Percentiles rank a stretch among this genome's conserved stretches.
Conservation (phyloP, 179 eudicot species). For the Carnegiea gigantea region DNA sequence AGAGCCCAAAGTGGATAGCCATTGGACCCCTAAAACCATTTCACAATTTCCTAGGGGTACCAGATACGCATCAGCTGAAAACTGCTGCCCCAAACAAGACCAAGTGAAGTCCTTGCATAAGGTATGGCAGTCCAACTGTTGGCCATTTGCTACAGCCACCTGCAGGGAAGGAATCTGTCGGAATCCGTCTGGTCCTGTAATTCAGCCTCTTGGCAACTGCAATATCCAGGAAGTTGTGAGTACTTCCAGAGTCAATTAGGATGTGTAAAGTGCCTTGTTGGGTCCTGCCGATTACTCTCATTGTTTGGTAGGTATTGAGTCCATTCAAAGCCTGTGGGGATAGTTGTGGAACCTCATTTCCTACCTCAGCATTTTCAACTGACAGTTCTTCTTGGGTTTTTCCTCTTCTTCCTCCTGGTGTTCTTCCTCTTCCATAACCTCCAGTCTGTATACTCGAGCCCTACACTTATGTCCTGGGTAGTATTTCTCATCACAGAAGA, state of each 20-base stretch:
- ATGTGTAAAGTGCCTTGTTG: neutral
- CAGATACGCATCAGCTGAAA: no score
- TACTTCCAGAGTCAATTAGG: neutral
- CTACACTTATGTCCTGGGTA: neutral
- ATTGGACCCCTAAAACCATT: no score
- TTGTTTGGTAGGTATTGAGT: neutral
- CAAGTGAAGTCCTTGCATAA: neutral
- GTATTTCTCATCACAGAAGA: neutral
- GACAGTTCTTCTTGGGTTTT: neutral
- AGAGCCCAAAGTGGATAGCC: no score
- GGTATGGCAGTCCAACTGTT: neutral
- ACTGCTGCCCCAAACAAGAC: no score
- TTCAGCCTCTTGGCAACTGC: neutral
- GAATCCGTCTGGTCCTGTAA: neutral
- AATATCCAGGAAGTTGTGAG: neutral
- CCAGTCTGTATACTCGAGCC: neutral
- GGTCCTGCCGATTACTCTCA: neutral
- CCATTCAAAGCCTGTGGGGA: neutral
- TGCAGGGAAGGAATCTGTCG: neutral
- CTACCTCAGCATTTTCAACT: neutral
- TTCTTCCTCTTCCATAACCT: neutral
- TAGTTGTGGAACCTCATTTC: neutral
- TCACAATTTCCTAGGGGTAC: no score
- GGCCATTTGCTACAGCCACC: neutral
- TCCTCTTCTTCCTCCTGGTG: neutral